phyloP scores from a whole-genome alignment of 2,329 filamentous ascomycete species.

The Trichothecium roseum region DNA sequence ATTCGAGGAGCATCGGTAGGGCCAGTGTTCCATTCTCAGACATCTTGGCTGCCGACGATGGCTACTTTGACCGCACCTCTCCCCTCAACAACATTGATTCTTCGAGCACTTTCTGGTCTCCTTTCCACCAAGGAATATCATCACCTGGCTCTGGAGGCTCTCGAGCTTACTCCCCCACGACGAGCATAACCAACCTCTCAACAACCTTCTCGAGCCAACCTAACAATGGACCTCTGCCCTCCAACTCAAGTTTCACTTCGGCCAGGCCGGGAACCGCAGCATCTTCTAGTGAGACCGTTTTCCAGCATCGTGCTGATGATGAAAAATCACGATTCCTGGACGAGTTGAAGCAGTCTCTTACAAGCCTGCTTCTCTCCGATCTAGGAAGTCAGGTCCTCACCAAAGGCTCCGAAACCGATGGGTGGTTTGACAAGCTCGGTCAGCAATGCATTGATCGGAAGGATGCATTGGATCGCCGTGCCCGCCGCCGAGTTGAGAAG shows the following conservation, averaged over 20 bases:
- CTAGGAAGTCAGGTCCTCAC: conserved; percentile 77
- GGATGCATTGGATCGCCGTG: conserved; percentile 41
- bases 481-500: conserved; percentile 26
- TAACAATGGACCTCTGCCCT: conserved; percentile 29
- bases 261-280: conserved; percentile 54
- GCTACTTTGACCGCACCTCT: conserved; percentile 56
- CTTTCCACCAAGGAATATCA: conserved; percentile 56
- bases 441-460: conserved; percentile 55
- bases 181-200: conserved; percentile 48
- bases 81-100: conserved; percentile 65
- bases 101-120: conserved; percentile 79
- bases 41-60: conserved; percentile 56
- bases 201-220: conserved; percentile 34
- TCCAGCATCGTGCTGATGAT: conserved; percentile 49
- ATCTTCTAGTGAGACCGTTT: conserved; percentile 58
- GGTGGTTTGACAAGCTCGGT: conserved; percentile 66
- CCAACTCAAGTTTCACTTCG: conserved; percentile 35
- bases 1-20: conserved; percentile 53
- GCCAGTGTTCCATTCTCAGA: conserved; percentile 50
- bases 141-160: conserved; percentile 52
- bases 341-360: conserved; percentile 69
- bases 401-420: conserved; percentile 86
- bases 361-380: conserved; percentile 79
- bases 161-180: conserved; percentile 50
- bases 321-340: conserved; percentile 71